phyloP scores from a whole-genome alignment of 2,329 filamentous ascomycete genomes.

The Diplodia corticola region DNA sequence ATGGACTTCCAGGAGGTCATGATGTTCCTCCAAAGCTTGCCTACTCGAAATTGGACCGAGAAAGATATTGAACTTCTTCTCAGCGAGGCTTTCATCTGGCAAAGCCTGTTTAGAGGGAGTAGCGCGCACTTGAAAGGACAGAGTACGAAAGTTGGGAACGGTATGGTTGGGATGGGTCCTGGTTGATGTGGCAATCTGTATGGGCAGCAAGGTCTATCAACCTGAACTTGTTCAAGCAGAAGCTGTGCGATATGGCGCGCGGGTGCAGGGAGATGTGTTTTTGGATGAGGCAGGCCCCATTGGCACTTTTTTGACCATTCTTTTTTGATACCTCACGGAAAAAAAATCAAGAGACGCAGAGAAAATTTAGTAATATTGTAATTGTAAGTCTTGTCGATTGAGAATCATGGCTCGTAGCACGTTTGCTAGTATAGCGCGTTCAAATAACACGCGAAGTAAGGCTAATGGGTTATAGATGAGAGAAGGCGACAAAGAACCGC shows the following conservation, averaged over 20 bases:
- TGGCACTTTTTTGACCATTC: background rate
- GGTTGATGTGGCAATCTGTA: background rate
- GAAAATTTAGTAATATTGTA: background rate
- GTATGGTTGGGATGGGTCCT: slow-evolving; percentile 42
- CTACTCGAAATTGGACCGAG: slow-evolving; percentile 92
- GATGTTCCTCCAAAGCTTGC: slow-evolving; percentile 97
- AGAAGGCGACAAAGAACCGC: too few relatives aligned
- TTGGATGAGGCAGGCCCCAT: background rate
- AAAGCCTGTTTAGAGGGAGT: slow-evolving; percentile 93
- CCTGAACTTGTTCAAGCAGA: background rate
- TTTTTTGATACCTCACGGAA: background rate
- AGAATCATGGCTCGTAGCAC: background rate
- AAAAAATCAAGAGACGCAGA: background rate
- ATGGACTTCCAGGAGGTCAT: slow-evolving; percentile 99
- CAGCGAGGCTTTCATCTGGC: slow-evolving; percentile 98
- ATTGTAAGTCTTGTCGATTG: background rate
- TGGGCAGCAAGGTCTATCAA: background rate
- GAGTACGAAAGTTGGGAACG: slow-evolving; percentile 30
- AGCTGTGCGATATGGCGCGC: background rate
- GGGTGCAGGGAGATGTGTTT: background rate
- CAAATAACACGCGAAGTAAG: background rate
- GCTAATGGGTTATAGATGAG: background rate
- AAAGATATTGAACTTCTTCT: slow-evolving; percentile 96
- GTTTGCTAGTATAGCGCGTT: background rate
- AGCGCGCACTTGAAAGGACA: slow-evolving; percentile 72